These are phyloP conservation scores for Tylopilus felleus DNA, from an alignment of 768 basidiomycete genomes.

Conservation along the genomic window DNA sequence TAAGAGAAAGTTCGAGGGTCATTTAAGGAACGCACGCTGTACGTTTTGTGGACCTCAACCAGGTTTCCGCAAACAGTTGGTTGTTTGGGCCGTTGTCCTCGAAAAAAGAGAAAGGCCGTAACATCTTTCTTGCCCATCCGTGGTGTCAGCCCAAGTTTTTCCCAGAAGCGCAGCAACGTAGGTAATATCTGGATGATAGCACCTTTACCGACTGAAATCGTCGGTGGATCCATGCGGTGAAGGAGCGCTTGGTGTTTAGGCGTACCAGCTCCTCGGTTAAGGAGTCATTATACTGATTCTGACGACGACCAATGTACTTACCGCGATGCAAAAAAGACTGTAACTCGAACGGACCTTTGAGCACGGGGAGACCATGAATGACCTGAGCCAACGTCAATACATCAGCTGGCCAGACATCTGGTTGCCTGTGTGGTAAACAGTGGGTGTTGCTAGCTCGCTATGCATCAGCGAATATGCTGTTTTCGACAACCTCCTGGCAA, in stretches of 20 bases:
- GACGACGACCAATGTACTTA: slow-evolving; percentile 15
- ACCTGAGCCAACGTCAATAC: slow-evolving; percentile 43
- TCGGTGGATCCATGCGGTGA: slow-evolving; percentile 46
- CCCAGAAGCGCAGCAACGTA: slow-evolving; percentile 78
- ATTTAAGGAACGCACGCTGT: slow-evolving; percentile 47
- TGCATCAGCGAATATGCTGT: slow-evolving; percentile 61
- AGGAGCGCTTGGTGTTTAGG: slow-evolving; percentile 16
- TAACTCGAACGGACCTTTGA: slow-evolving; percentile 43
- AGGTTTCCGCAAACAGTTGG: slow-evolving; percentile 47
- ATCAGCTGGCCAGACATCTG: slow-evolving; percentile 59
- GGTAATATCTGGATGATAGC: slow-evolving; percentile 69
- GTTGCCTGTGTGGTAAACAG: slow-evolving; percentile 10
- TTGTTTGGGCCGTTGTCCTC: slow-evolving; percentile 56
- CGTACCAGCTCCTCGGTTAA: not conserved
- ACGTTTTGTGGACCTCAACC: slow-evolving; percentile 56
- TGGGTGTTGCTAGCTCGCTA: slow-evolving; percentile 48
- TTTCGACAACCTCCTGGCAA: slow-evolving; percentile 76
- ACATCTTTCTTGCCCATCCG: slow-evolving; percentile 70
- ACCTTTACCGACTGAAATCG: slow-evolving; percentile 64
- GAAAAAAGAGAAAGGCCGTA: slow-evolving; percentile 61
- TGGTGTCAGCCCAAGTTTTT: slow-evolving; percentile 74
- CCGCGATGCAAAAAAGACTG: slow-evolving; percentile 42
- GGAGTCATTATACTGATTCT: not conserved
- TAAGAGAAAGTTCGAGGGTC: slow-evolving; percentile 25
- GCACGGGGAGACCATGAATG: slow-evolving; percentile 29